Conservation (phyloP, 169 alveolate species). For the Plasmodium blacklocki region DNA sequence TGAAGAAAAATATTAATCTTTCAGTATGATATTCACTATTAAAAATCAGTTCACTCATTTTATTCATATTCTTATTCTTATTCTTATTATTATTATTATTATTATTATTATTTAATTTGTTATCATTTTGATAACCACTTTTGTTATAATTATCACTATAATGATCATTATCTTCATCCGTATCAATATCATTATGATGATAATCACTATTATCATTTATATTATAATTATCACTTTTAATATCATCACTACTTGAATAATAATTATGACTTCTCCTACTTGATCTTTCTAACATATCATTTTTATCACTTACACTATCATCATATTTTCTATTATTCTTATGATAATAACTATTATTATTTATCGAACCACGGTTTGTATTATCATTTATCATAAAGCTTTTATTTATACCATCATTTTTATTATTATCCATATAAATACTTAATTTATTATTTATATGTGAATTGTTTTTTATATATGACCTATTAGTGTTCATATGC, state of each 20-base stretch:
- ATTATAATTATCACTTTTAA: not conserved
- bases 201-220: not conserved
- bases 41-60: not conserved
- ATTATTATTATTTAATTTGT: not conserved
- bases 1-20: constrained; percentile 46
- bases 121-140: not conserved
- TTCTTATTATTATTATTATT: not conserved
- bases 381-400: constrained; percentile 8
- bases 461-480: not conserved
- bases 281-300: not conserved
- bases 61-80: not conserved
- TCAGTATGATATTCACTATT: constrained; percentile 53
- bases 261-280: constrained; percentile 12
- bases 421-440: constrained; percentile 17
- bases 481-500: not conserved
- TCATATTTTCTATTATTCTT: not conserved
- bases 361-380: no score
- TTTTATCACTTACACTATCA: not conserved
- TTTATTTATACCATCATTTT: constrained; percentile 18
- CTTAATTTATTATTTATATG: not conserved
- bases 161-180: not conserved
- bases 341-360: no score
- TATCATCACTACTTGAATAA: constrained; percentile 1
- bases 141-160: not conserved
- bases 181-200: not conserved